phyloP scores from a whole-genome alignment of 257 asterid species.

The Nicotiana noctiflora region DNA sequence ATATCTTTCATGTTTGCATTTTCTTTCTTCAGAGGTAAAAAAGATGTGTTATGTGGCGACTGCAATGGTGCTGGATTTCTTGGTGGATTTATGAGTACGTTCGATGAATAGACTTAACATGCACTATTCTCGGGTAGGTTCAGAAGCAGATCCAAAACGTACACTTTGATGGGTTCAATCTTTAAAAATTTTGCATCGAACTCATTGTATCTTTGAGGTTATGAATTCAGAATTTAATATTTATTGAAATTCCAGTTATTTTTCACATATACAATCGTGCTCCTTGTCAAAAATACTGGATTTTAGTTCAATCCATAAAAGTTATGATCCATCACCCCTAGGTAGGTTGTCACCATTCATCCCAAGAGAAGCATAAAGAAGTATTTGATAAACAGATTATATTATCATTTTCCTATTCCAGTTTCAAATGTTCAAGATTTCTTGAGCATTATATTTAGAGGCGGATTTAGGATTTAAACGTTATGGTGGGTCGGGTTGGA shows the following conservation, averaged over 20 bases:
- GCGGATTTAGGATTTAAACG: no score
- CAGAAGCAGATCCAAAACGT: background rate
- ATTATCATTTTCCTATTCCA: no score
- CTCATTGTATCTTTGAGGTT: background rate
- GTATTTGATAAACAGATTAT: no score
- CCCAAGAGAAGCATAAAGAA: background rate
- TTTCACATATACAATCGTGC: background rate
- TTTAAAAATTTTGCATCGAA: background rate
- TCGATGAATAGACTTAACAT: slow-evolving; percentile 33
- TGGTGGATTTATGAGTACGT: slow-evolving; percentile 85
- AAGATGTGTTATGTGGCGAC: slow-evolving; percentile 67
- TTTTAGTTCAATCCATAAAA: background rate
- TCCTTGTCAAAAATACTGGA: background rate
- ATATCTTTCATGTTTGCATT: background rate
- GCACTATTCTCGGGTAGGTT: background rate
- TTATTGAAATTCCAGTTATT: background rate
- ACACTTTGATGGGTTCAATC: background rate
- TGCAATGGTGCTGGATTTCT: slow-evolving; percentile 92
- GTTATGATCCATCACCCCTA: background rate
- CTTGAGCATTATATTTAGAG: no score
- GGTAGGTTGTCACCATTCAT: background rate
- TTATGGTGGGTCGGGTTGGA: no score
- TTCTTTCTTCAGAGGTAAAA: slow-evolving; percentile 55
- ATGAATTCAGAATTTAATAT: background rate
- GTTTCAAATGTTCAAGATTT: no score